Conservation (phyloP, 495 filamentous ascomycete genomes). For the Tuber aestivum region DNA sequence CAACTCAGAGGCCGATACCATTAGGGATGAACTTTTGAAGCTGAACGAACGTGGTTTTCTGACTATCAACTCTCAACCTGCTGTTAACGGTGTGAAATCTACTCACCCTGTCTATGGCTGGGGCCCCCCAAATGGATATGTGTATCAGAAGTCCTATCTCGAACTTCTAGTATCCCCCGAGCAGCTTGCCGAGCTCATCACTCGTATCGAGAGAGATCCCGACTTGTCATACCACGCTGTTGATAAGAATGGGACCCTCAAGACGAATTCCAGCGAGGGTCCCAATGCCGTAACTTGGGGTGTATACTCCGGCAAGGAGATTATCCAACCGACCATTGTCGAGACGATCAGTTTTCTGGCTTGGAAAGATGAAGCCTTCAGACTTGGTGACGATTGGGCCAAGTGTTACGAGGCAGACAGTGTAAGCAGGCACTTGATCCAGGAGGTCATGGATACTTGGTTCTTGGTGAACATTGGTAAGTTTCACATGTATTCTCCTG, state of each 20-base stretch:
- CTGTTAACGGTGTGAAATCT: slow-evolving; percentile 87
- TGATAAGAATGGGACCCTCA: slow-evolving; percentile 68
- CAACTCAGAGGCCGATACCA: slow-evolving; percentile 67
- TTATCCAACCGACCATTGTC: slow-evolving; percentile 98
- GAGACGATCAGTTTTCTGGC: slow-evolving; percentile 96
- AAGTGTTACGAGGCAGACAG: slow-evolving; percentile 73
- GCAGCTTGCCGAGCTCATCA: slow-evolving; percentile 68
- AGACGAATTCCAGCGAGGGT: slow-evolving; percentile 78
- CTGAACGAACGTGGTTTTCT: slow-evolving; percentile 82
- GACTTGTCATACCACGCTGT: slow-evolving; percentile 92
- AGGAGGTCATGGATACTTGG: slow-evolving; percentile 80
- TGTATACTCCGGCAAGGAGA: slow-evolving; percentile 97
- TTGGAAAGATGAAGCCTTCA: slow-evolving; percentile 97
- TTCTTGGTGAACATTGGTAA: slow-evolving; percentile 91
- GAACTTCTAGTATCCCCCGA: slow-evolving; percentile 81
- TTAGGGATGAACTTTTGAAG: slow-evolving; percentile 67
- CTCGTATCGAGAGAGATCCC: slow-evolving; percentile 68
- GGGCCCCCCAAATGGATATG: slow-evolving; percentile 91
- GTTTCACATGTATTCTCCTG: slow-evolving; percentile 34
- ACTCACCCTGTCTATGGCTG: slow-evolving; percentile 82
- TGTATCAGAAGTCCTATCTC: slow-evolving; percentile 97
- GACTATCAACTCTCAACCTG: slow-evolving; percentile 96
- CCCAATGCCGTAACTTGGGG: slow-evolving; percentile 99
- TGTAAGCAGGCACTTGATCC: slow-evolving; percentile 76
- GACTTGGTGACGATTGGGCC: slow-evolving; percentile 87